Conservation (phyloP, 805 yeast species). For the Saccharomycopsis babjevae region DNA sequence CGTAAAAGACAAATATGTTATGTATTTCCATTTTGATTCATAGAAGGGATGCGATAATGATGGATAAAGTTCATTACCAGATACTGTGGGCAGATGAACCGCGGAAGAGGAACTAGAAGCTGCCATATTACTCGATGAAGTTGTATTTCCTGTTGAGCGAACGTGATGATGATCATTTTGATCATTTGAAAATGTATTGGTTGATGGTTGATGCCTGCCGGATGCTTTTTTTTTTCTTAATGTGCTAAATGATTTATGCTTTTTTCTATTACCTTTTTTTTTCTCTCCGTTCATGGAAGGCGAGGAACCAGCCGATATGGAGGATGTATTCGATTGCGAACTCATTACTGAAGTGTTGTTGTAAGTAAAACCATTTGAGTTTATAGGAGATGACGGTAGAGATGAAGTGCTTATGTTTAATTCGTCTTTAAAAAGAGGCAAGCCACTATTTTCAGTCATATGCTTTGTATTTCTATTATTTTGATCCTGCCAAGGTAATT, state of each 20-base stretch:
- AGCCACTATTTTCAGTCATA: slow-evolving; percentile 17
- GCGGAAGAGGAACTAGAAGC: neutral
- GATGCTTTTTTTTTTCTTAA: slow-evolving; percentile 8
- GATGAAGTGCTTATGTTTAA: slow-evolving; percentile 10
- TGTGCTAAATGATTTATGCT: slow-evolving; percentile 17
- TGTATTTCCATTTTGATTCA: slow-evolving; percentile 27
- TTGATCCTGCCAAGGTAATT: slow-evolving; percentile 43
- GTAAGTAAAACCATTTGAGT: neutral
- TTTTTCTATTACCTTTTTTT: slow-evolving; percentile 13
- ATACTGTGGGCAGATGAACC: neutral
- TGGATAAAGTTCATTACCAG: neutral
- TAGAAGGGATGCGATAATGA: slow-evolving; percentile 9
- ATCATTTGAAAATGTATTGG: neutral
- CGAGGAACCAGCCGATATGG: slow-evolving; percentile 3
- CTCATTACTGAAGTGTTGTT: neutral
- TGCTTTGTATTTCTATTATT: slow-evolving; percentile 32
- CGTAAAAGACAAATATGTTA: slow-evolving; percentile 32
- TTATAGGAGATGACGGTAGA: slow-evolving; percentile 13
- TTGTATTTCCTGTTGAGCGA: neutral
- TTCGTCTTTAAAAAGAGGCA: neutral
- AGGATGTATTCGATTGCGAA: slow-evolving; percentile 3
- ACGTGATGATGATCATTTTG: neutral
- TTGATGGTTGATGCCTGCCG: neutral
- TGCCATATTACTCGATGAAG: neutral
- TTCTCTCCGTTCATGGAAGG: slow-evolving; percentile 9